Percentiles rank a stretch among this genome's conserved stretches.
Evolutionary conservation across 2,329 filamentous ascomycete genomes (phyloP).

Genomic region (Paraconiothyrium brasiliense): DNA sequence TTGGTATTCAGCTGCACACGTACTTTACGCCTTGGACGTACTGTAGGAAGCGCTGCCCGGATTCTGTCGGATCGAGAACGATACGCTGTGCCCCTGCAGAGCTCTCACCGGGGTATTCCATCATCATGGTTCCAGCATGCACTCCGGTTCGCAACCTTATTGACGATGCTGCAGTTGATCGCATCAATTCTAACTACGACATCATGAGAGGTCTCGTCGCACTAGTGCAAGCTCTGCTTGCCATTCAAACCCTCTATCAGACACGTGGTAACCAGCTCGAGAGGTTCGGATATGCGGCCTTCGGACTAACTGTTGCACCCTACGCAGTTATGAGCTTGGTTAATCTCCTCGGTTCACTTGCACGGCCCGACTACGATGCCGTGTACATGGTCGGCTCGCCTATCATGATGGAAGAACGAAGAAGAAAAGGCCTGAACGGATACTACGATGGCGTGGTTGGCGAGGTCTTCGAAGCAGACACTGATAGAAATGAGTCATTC

Average conservation of each 20-base stretch:
- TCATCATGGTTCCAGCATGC: slow-evolving; percentile 15
- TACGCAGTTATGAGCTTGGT: slow-evolving; percentile 46
- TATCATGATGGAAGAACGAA: slow-evolving; percentile 17
- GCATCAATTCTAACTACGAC: slow-evolving; percentile 15
- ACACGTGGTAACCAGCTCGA: slow-evolving; percentile 34
- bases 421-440: slow-evolving; percentile 7
- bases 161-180: slow-evolving; percentile 13
- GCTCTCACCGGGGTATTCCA: slow-evolving; percentile 10
- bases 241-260: slow-evolving; percentile 31
- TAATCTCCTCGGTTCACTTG: slow-evolving; percentile 35
- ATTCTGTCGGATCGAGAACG: slow-evolving; percentile 15
- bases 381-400: slow-evolving; percentile 28
- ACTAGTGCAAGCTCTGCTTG: slow-evolving; percentile 35
- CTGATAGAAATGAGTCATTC: slow-evolving; percentile 10
- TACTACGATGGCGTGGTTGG: slow-evolving; percentile 19
- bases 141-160: slow-evolving; percentile 15
- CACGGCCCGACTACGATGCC: slow-evolving; percentile 31
- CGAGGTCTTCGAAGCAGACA: slow-evolving; percentile 14
- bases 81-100: slow-evolving; percentile 11
- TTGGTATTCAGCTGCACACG: slow-evolving; percentile 9
- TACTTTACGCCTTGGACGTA: slow-evolving; percentile 17
- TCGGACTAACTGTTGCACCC: slow-evolving; percentile 42
- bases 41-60: slow-evolving; percentile 13
- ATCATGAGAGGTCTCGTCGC: slow-evolving; percentile 27
- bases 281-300: slow-evolving; percentile 43